A percentile compares a stretch with the other conserved stretches of the same genome.
phyloP scores from a whole-genome alignment of 75 land plant species.

The Cunninghamia lanceolata region DNA sequence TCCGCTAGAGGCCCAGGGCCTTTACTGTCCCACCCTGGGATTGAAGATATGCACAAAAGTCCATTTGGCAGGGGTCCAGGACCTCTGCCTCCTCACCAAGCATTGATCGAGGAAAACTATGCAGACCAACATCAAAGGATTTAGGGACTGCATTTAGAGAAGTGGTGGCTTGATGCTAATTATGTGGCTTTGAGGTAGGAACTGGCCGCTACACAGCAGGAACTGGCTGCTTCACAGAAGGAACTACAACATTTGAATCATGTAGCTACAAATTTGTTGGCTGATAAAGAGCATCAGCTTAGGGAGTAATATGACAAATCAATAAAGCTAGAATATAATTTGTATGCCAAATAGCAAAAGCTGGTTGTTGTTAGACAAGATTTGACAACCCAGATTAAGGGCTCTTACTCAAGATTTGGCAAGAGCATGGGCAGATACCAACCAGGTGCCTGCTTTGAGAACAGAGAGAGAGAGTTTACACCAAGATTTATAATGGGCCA shows the following conservation, averaged over 20 bases:
- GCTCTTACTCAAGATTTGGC: conserved; percentile 32
- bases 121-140: conserved; percentile 54
- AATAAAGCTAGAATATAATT: conserved; percentile 49
- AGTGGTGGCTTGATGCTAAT: conserved; percentile 53
- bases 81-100: conserved; percentile 34
- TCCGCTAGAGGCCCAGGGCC: conserved; percentile 23
- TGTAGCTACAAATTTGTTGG: conserved; percentile 20
- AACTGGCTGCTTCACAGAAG: too few species aligned
- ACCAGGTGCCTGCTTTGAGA: conserved; percentile 27
- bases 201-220: conserved; percentile 39
- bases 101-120: conserved; percentile 52
- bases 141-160: conserved; percentile 58
- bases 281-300: conserved; percentile 48
- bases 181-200: conserved; percentile 70
- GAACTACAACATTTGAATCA: conserved; percentile 55
- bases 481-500: conserved; percentile 51
- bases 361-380: conserved; percentile 41
- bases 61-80: conserved; percentile 16
- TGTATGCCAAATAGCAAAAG: conserved; percentile 27
- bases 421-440: conserved; percentile 23
- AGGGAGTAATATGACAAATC: conserved; percentile 41
- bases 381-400: conserved; percentile 29
- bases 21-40: conserved; percentile 21
- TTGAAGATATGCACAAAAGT: conserved; percentile 35
- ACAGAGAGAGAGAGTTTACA: conserved; percentile 38